Conservation (phyloP, 192 early-diverging fungal species). For the Podila verticillata region DNA sequence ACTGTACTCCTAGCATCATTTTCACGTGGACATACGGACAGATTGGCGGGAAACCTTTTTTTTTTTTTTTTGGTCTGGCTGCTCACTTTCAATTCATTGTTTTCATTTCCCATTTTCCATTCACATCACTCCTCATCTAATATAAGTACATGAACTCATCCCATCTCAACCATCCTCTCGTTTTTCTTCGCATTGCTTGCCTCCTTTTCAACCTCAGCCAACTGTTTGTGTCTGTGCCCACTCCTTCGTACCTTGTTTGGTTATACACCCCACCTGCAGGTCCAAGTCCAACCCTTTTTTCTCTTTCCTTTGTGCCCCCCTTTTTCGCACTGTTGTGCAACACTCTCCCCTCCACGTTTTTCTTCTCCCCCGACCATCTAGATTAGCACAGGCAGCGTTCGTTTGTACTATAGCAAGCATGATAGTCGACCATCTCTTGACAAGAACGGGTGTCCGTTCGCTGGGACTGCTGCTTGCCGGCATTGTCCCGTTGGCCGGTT, state of each 20-base stretch:
- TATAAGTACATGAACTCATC: neutral
- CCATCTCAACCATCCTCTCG: neutral
- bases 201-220: neutral
- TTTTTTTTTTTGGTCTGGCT: too few species aligned
- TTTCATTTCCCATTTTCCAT: too few species aligned
- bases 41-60: too few species aligned
- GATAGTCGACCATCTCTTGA: conserved; percentile 49
- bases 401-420: neutral
- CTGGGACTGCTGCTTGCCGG: conserved; percentile 15
- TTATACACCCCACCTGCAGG: too few species aligned
- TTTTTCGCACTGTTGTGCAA: neutral
- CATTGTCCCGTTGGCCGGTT: conserved; percentile 20
- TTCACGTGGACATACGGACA: too few species aligned
- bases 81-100: too few species aligned
- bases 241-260: too few species aligned
- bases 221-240: too few species aligned
- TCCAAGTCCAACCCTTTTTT: neutral
- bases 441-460: conserved; percentile 41
- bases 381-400: neutral
- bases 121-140: too few species aligned
- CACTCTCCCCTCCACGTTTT: neutral
- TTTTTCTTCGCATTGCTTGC: neutral
- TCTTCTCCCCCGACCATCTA: neutral
- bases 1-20: too few species aligned
- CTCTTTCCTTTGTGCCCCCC: neutral